phyloP scores from a whole-genome alignment of 73 alveolate species.

The Loxodes magnus region DNA sequence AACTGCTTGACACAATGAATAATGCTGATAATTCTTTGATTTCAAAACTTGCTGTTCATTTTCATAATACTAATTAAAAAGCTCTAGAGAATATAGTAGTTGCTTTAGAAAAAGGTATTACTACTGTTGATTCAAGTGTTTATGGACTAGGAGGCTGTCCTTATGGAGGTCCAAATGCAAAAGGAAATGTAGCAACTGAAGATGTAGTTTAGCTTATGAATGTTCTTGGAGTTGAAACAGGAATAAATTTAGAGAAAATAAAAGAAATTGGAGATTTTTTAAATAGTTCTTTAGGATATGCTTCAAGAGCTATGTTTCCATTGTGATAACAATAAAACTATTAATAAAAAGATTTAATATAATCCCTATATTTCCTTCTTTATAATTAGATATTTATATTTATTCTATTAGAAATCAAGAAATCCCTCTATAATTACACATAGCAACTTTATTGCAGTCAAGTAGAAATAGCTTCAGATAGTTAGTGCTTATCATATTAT shows the following conservation, averaged over 20 bases:
- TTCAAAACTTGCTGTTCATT: conserved; percentile 64
- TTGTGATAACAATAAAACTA: too few species aligned
- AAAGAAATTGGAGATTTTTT: conserved; percentile 46
- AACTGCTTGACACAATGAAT: conserved; percentile 34
- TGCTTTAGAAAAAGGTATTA: conserved; percentile 77
- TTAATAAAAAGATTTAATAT: too few species aligned
- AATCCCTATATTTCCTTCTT: too few species aligned
- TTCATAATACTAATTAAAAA: conserved; percentile 75
- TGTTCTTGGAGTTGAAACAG: conserved; percentile 76
- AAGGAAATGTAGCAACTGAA: conserved; percentile 92
- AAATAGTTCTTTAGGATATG: too few species aligned
- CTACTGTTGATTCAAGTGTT: conserved; percentile 74
- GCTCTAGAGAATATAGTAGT: conserved; percentile 69
- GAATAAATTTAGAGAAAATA: conserved; percentile 44
- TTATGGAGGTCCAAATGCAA: conserved; percentile 87
- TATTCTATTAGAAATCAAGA: too few species aligned
- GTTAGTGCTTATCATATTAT: too few species aligned
- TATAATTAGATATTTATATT: too few species aligned
- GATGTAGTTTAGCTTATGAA: conserved; percentile 66
- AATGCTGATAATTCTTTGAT: not conserved
- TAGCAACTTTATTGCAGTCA: too few species aligned
- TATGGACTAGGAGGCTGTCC: conserved; percentile 98
- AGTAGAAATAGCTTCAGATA: too few species aligned
- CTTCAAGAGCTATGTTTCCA: too few species aligned
- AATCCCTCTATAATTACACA: too few species aligned